Percentiles rank a stretch among this genome's conserved stretches.
Conservation (phyloP, 2,329 filamentous ascomycete species). For the Sphaerostilbella broomeana region DNA sequence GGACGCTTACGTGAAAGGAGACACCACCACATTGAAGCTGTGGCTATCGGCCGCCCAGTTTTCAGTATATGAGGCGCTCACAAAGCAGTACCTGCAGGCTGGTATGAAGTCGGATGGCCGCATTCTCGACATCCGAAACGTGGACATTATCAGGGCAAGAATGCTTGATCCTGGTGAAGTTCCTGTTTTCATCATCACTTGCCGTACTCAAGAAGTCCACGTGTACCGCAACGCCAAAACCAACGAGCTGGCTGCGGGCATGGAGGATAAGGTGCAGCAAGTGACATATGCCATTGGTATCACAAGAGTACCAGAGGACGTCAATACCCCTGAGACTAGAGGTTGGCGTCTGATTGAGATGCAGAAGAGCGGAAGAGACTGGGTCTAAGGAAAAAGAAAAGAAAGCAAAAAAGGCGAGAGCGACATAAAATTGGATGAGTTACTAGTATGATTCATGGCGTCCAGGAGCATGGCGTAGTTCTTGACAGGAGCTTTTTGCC, state of each 20-base stretch:
- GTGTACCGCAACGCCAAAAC: slow-evolving; percentile 92
- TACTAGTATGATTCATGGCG: slow-evolving; percentile 13
- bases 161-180: slow-evolving; percentile 81
- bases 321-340: slow-evolving; percentile 92
- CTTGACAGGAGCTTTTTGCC: slow-evolving; percentile 13
- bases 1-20: slow-evolving; percentile 96
- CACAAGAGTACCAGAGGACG: slow-evolving; percentile 87
- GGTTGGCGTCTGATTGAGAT: slow-evolving; percentile 97
- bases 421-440: slow-evolving; percentile 3
- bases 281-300: slow-evolving; percentile 98
- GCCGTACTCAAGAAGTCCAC: slow-evolving; percentile 94
- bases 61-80: slow-evolving; percentile 92
- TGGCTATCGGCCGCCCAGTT: slow-evolving; percentile 97
- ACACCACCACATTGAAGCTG: slow-evolving; percentile 80
- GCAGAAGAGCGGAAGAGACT: slow-evolving; percentile 96
- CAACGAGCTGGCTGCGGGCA: slow-evolving; percentile 82
- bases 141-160: slow-evolving; percentile 76
- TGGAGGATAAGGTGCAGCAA: slow-evolving; percentile 98
- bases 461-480: slow-evolving; percentile 17
- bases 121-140: slow-evolving; percentile 90
- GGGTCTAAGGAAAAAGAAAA: slow-evolving; percentile 38
- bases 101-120: slow-evolving; percentile 92
- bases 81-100: slow-evolving; percentile 89
- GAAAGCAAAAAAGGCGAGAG: background rate
- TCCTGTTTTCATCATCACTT: slow-evolving; percentile 95